phyloP scores from a whole-genome alignment of 352 stramenopile species.

The Globisporangium alternatum region DNA sequence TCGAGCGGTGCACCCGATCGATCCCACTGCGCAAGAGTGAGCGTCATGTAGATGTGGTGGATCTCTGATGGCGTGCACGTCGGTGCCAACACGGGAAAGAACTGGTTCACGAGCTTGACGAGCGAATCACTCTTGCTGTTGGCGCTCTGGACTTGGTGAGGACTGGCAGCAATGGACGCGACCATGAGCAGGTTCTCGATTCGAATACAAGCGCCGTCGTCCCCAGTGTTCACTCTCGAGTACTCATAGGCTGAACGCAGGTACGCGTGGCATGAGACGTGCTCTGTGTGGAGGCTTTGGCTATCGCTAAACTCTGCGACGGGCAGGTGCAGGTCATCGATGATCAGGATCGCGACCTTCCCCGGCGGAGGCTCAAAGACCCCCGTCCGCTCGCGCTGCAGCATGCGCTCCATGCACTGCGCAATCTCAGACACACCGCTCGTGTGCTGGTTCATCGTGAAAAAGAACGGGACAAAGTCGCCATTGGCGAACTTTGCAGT shows the following conservation, averaged over 20 bases:
- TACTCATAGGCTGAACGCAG: slow-evolving; percentile 36
- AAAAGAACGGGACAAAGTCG: slow-evolving; percentile 47
- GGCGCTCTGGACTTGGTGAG: background rate
- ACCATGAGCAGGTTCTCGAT: slow-evolving; percentile 41
- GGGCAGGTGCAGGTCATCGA: slow-evolving; percentile 56
- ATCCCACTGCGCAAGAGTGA: slow-evolving; percentile 17
- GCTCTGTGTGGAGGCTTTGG: background rate
- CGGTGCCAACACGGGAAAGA: slow-evolving; percentile 35
- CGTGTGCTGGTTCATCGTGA: slow-evolving; percentile 29
- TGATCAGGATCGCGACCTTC: slow-evolving; percentile 45
- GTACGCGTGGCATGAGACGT: slow-evolving; percentile 26
- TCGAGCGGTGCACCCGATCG: background rate
- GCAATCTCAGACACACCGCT: slow-evolving; percentile 23
- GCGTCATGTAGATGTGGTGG: slow-evolving; percentile 31
- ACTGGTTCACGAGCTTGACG: slow-evolving; percentile 18
- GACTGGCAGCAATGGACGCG: slow-evolving; percentile 19
- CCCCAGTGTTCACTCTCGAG: slow-evolving; percentile 21
- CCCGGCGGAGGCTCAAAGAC: slow-evolving; percentile 54
- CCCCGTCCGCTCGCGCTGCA: slow-evolving; percentile 47
- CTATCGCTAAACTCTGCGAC: background rate
- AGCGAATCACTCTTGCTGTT: background rate
- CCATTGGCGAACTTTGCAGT: slow-evolving; percentile 33
- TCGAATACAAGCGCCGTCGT: slow-evolving; percentile 14
- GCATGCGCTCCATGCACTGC: slow-evolving; percentile 45
- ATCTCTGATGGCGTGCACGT: slow-evolving; percentile 25